Base-by-base conservation (phyloP, 352 stramenopile genomes). In the Globisporangium echinulatum region DNA sequence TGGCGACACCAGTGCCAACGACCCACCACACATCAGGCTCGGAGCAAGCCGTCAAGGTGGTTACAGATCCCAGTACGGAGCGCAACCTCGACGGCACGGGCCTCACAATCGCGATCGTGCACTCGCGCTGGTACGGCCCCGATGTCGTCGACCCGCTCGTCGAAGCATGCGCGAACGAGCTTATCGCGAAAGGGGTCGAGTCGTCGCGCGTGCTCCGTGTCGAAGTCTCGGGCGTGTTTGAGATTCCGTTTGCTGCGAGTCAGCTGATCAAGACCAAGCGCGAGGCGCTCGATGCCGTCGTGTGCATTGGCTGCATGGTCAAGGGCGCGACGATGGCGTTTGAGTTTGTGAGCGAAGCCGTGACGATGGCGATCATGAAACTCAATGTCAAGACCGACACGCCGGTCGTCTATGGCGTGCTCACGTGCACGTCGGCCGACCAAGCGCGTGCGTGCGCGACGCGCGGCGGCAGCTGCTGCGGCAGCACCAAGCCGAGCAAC, bases 311-410 rank as follows among this genome's bases (percentile, higher is more conserved):
- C 10, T 97, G 91, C 63, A 84, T 97, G 57, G 82, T 96, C 57
- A 98, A 98, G 54, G 96, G 96, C 33, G 89, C 95, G 14, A 99
- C 96, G 15, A 96, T 97, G 75, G 92, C 98, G 70, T 99, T 98
- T 69, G 95, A 99, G 83, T 98, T 98, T 68, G 98, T 99, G 73
- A 89, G 85, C 54, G 88, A 98, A 54, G 87, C 96, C 39, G 86
- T 97, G 19, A 77, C 90, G 25, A 90, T 90, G 68, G 97, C 92
- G 40, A 88, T 99, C 61, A 99, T 99, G 96, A 90, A 96, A 69
- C 90, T 99, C 49, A 93, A 93, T 59, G 74, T 98, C 44, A 85
- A 90, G 68, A 98, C 87, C 2, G 75, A 82, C n/a, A 85, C 74
- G 40, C 85, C 88, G 10, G 78, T 93, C 19, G 68, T 95, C 52